These are phyloP conservation scores for Tympanopsis confertula DNA, from an alignment of 2,329 filamentous ascomycete species.

Conservation along the genomic window DNA sequence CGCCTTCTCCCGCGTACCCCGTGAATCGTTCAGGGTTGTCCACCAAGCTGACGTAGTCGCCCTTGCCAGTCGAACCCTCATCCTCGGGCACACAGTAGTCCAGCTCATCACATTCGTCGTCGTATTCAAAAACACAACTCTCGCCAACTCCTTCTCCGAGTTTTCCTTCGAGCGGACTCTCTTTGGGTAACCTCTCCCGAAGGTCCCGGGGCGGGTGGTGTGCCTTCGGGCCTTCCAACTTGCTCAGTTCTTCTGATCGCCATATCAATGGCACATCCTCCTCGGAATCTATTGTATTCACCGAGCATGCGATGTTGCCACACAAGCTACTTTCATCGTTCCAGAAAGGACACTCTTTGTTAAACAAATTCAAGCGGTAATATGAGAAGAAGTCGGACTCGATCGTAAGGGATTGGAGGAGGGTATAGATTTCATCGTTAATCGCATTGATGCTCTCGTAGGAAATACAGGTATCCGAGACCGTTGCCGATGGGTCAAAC, in stretches of 20 bases:
- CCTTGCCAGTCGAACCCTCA: constrained; percentile 73
- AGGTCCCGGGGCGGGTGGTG: constrained; percentile 69
- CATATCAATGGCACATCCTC: constrained; percentile 85
- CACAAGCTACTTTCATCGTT: constrained; percentile 86
- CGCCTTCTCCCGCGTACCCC: constrained; percentile 75
- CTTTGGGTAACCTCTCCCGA: constrained; percentile 58
- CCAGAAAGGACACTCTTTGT: constrained; percentile 95
- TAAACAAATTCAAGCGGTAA: constrained; percentile 88
- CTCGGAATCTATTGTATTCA: constrained; percentile 89
- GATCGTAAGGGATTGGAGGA: constrained; percentile 68
- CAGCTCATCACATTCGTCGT: constrained; percentile 90
- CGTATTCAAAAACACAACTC: constrained; percentile 93
- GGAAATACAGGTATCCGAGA: constrained; percentile 87
- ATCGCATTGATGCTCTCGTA: constrained; percentile 81
- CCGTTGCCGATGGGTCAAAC: constrained; percentile 80
- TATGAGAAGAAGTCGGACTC: constrained; percentile 97
- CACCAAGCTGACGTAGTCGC: constrained; percentile 89
- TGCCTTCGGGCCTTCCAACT: constrained; percentile 83
- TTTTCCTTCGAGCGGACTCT: constrained; percentile 63
- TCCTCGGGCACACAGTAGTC: constrained; percentile 97
- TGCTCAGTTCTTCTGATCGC: constrained; percentile 83
- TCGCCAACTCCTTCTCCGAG: constrained; percentile 82
- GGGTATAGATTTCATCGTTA: constrained; percentile 66
- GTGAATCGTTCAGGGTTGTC: constrained; percentile 94
- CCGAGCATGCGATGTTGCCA: constrained; percentile 91